Percentiles rank a stretch among this genome's conserved stretches.
These are phyloP conservation scores for Rhinocladiella similis DNA, from an alignment of 2,329 filamentous ascomycete species.

Conservation along the genomic window DNA sequence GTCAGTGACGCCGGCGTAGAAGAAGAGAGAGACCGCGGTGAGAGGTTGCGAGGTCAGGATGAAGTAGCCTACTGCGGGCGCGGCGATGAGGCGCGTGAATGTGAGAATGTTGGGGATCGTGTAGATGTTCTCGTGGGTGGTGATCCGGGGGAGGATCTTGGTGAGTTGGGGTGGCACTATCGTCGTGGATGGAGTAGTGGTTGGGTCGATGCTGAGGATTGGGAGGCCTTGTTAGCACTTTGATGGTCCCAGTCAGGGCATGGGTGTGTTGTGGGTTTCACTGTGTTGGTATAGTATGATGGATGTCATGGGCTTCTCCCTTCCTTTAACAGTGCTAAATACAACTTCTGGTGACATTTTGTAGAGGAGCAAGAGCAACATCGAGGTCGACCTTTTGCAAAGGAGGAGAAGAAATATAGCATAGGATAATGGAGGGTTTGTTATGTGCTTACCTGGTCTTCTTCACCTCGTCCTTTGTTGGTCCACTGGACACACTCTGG, in stretches of 20 bases:
- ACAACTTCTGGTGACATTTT: no score
- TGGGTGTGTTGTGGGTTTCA: no score
- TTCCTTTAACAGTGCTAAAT: no score
- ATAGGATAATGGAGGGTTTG: not conserved
- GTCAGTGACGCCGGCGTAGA: conserved; percentile 88
- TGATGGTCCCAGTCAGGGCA: no score
- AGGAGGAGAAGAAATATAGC: no score
- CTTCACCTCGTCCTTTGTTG: not conserved
- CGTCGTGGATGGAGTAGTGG: not conserved
- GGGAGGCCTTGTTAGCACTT: no score
- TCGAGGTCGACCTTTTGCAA: no score
- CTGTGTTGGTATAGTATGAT: no score
- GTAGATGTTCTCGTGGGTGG: conserved; percentile 83
- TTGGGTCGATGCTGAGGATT: not conserved
- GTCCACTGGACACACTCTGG: no score
- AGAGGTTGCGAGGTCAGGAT: conserved; percentile 79
- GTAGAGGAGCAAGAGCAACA: no score
- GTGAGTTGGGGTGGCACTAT: conserved; percentile 1
- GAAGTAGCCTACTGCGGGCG: conserved; percentile 84
- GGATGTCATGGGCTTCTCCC: no score
- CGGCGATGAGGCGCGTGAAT: conserved; percentile 76
- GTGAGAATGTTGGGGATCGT: conserved; percentile 95
- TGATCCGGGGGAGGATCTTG: conserved; percentile 33
- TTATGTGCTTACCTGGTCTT: not conserved
- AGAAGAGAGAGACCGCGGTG: conserved; percentile 80